Evolutionary conservation across 2,329 filamentous ascomycete genomes (phyloP).

Genomic region (Venturia effusa): DNA sequence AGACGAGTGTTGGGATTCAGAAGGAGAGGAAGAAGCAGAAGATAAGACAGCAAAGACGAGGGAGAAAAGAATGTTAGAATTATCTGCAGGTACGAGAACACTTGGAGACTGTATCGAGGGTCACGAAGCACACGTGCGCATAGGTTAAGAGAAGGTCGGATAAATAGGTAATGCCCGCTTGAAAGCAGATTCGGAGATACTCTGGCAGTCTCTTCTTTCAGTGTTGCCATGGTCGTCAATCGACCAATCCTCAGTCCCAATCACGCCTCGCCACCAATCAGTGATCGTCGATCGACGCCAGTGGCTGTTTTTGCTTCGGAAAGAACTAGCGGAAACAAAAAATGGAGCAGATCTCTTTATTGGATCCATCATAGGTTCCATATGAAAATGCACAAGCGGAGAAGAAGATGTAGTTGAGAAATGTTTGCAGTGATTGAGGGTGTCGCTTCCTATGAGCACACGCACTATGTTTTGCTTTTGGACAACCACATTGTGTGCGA

Average conservation of each 20-base stretch:
- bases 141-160: constrained; percentile 24
- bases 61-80: constrained; percentile 66
- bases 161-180: neutral
- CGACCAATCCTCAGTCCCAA: no score
- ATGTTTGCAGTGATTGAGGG: no score
- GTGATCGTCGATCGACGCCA: no score
- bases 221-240: neutral
- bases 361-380: no score
- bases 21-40: constrained; percentile 28
- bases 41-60: constrained; percentile 19
- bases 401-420: no score
- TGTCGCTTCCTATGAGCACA: no score
- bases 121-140: constrained; percentile 55
- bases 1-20: constrained; percentile 28
- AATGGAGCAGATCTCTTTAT: no score
- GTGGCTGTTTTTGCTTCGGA: no score
- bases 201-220: neutral
- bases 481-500: neutral
- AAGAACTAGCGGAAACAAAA: no score
- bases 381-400: no score
- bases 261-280: no score
- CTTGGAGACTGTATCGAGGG: constrained; percentile 78
- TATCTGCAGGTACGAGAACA: constrained; percentile 68
- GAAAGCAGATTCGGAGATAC: neutral
- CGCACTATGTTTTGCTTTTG: neutral